These are phyloP conservation scores for Austroboletus olivaceoglutinosus DNA, from an alignment of 1,284 basidiomycete genomes.

Conservation along the genomic window DNA sequence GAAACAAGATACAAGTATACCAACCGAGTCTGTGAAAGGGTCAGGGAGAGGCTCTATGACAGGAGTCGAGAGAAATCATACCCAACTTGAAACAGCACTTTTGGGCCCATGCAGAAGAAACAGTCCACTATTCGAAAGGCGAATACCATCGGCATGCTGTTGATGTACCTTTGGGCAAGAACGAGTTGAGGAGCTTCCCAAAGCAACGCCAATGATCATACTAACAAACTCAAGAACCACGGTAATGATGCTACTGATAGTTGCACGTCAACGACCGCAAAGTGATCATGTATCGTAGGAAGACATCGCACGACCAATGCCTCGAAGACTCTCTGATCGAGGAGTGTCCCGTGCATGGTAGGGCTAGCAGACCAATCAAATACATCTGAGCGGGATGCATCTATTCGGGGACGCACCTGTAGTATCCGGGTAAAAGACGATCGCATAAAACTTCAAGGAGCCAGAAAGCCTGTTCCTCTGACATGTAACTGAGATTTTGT, in stretches of 20 bases:
- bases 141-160: conserved; percentile 99
- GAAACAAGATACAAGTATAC: conserved; percentile 20
- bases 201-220: conserved; percentile 1
- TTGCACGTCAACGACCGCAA: conserved; percentile 90
- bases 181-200: conserved; percentile 1
- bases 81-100: conserved; percentile 97
- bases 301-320: conserved; percentile 89
- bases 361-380: conserved; percentile 51
- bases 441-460: conserved; percentile 94
- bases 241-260: conserved; percentile 95
- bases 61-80: conserved; percentile 40
- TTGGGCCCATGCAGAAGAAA: conserved; percentile 99
- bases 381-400: not conserved
- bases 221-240: conserved; percentile 94
- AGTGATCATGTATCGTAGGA: conserved; percentile 94
- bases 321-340: conserved; percentile 98
- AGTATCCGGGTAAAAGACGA: conserved; percentile 94
- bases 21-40: conserved; percentile 41
- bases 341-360: conserved; percentile 97
- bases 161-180: conserved; percentile 71
- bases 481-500: conserved; percentile 77
- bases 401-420: conserved; percentile 62
- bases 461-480: conserved; percentile 99
- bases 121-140: conserved; percentile 99
- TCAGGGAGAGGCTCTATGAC: conserved; percentile 12